Evolutionary conservation across 2,329 filamentous ascomycete species (phyloP).

Genomic region (Fusarium devonianum): DNA sequence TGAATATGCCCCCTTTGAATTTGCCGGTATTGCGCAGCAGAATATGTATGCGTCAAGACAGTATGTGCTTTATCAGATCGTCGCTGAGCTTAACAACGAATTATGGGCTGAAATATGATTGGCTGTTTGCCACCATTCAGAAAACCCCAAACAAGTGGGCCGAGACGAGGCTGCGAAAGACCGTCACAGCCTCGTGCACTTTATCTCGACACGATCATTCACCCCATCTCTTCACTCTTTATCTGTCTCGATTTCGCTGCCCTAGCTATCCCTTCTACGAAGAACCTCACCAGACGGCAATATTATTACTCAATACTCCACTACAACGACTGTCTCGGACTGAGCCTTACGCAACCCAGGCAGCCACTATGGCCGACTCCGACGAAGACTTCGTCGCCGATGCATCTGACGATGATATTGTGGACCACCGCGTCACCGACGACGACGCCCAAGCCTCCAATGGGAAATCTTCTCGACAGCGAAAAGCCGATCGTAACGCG

Average conservation of each 20-base stretch:
- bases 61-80: no score
- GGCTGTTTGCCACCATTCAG: slow-evolving; percentile 16
- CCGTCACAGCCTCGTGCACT: slow-evolving; percentile 39
- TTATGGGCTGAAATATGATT: slow-evolving; percentile 26
- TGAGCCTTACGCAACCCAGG: no score
- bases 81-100: no score
- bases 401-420: slow-evolving; percentile 69
- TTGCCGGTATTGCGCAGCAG: no score
- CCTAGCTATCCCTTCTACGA: background rate
- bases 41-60: no score
- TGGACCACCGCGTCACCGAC: slow-evolving; percentile 56
- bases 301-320: background rate
- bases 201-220: slow-evolving; percentile 30
- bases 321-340: background rate
- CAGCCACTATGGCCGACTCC: slow-evolving; percentile 72
- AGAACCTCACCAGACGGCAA: background rate
- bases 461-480: slow-evolving; percentile 39
- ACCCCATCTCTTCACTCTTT: slow-evolving; percentile 6
- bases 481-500: slow-evolving; percentile 47
- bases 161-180: slow-evolving; percentile 35
- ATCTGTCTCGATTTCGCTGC: background rate
- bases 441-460: slow-evolving; percentile 44
- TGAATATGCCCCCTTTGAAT: no score
- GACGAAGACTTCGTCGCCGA: slow-evolving; percentile 74
- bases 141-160: slow-evolving; percentile 26